phyloP scores from a whole-genome alignment of 345 rosid genomes.

The Hibiscus tridactylites region DNA sequence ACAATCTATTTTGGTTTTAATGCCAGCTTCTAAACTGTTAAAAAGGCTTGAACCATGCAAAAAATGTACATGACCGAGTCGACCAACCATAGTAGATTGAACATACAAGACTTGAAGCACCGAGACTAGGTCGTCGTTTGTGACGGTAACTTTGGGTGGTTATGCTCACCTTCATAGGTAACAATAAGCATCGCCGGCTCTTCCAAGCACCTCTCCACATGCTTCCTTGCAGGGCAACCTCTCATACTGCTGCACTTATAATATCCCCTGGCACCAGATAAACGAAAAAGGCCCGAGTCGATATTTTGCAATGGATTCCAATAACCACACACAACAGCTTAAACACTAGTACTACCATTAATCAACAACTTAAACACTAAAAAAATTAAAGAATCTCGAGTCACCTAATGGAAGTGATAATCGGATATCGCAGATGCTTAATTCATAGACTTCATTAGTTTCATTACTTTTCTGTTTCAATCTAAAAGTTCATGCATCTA shows the following conservation, averaged over 20 bases:
- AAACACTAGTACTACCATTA: neutral
- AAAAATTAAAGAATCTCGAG: neutral
- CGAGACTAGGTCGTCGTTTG: constrained; percentile 51
- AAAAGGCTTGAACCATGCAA: constrained; percentile 25
- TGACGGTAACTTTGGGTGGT: constrained; percentile 60
- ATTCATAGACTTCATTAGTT: neutral
- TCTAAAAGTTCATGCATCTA: constrained; percentile 1
- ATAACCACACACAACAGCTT: neutral
- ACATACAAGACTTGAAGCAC: constrained; percentile 18
- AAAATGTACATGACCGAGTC: constrained; percentile 54
- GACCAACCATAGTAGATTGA: constrained; percentile 7
- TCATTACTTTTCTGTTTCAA: neutral
- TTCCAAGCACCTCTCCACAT: constrained; percentile 89
- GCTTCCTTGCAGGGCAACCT: constrained; percentile 99
- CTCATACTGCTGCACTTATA: constrained; percentile 97
- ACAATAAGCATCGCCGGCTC: constrained; percentile 85
- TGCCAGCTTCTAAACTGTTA: constrained; percentile 9
- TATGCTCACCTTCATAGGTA: constrained; percentile 95
- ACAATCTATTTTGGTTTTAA: constrained; percentile 14
- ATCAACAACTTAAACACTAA: neutral
- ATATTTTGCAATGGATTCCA: neutral
- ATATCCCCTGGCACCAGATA: constrained; percentile 60
- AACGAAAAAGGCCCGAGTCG: neutral
- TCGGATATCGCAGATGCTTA: neutral
- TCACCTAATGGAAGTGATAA: neutral